These are phyloP conservation scores for Polytrichum formosum DNA, from an alignment of 225 moss, liverwort and hornwort genomes.

Conservation along the genomic window DNA sequence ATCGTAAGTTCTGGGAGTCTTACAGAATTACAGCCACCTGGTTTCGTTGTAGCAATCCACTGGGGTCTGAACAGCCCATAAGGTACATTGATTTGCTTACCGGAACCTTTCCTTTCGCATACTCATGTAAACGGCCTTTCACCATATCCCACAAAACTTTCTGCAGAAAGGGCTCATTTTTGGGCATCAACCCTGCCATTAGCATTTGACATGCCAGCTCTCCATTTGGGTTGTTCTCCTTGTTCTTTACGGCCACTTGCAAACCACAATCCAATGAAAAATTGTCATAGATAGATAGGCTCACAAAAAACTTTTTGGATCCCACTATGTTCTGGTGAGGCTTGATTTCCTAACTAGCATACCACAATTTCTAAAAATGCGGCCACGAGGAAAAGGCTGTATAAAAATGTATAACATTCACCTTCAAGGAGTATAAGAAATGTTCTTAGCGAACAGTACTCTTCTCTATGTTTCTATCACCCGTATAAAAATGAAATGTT, in stretches of 20 bases:
- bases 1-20: not conserved
- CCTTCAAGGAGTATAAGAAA: too few relatives aligned
- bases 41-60: conserved; percentile 34
- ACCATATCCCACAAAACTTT: conserved; percentile 38
- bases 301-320: too few relatives aligned
- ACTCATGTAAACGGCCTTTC: conserved; percentile 15
- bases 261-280: too few relatives aligned
- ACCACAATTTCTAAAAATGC: too few relatives aligned
- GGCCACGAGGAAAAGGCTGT: too few relatives aligned
- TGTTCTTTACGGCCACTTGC: conserved; percentile 12
- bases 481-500: too few relatives aligned
- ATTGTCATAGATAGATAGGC: too few relatives aligned
- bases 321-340: too few relatives aligned
- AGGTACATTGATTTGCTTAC: conserved; percentile 22
- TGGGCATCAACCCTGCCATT: conserved; percentile 18
- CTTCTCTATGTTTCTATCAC: too few relatives aligned
- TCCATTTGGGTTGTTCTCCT: conserved; percentile 13
- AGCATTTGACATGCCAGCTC: conserved; percentile 31
- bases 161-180: conserved; percentile 30
- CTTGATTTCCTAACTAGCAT: too few relatives aligned
- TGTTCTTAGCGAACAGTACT: too few relatives aligned
- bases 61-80: conserved; percentile 46
- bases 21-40: conserved; percentile 36
- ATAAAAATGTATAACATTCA: too few relatives aligned
- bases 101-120: conserved; percentile 30